Evolutionary conservation across 1,139 yeast species (phyloP), one percentile per base, ranked within the genome.

Genomic region (Kodamaea fungicola): DNA sequence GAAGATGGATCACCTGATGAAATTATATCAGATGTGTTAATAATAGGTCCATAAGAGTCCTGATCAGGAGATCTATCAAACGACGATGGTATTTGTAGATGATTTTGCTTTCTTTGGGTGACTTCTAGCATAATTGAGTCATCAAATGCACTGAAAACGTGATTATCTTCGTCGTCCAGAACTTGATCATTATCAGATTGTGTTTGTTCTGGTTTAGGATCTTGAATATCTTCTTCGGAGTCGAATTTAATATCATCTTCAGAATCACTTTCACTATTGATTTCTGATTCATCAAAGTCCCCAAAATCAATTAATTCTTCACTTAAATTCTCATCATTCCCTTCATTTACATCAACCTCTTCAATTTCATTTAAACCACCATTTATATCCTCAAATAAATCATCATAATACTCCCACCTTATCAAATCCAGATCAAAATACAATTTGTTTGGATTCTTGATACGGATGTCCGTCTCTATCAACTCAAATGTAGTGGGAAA

Each of bases 401-500:
- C 22, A n/a, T 6, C 8, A 24, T 22, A 28, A 8, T 31, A 34
- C 6, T 19, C 34, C 67, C 65, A 61, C 9, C 40, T 41, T 0
- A 54, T 19, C 16, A 61, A 38, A 28, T 60, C 64, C 3, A 42
- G 35, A 12, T 43, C 54, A 30, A 39, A 43, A 10, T 37, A 33
- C 31, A 55, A 28, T 4, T 38, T 12, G 19, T 19, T 10, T 4
- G 25, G 10, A 22, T 33, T 29, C 6, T 13, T 24, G 6, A 27
- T 22, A 16, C 12, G 41, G 8, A 41, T 46, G 29, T 61, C 60
- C 16, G 41, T 23, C 33, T 57, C 63, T 2, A 62, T 54, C 16
- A 55, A 40, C 24, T 59, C 58, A 40, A 63, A 67, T 10, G 29
- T 27, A 3, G 29, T 5, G 6, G 29, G 29, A 5, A 27, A 12